Base-by-base conservation (phyloP, 1,284 basidiomycete genomes). In the Cryptococcus sp. region DNA sequence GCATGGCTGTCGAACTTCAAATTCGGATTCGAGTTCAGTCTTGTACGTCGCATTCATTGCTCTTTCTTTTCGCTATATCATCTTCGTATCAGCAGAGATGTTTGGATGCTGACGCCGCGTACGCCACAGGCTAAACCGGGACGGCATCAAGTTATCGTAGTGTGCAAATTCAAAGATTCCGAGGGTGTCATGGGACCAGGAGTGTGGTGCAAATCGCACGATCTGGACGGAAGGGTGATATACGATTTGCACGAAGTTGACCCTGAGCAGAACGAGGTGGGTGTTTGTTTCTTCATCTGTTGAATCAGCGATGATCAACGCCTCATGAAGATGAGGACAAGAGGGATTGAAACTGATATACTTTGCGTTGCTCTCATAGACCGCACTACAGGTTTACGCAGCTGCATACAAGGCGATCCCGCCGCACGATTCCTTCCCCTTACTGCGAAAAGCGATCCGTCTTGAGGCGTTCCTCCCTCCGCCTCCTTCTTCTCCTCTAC, bases 21-120 rank as follows among this genome's bases (percentile, higher is more conserved):
- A 65, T 90, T 98, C 65, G 93, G 90, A 19, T 97, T 98, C 75
- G 92, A 96, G 79, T 85, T 97, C 48, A 86, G 88, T 65, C 84
- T 88, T 48, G 90, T 89, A 66, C 76, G 89, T 72, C 3, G n/a
- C 27, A 13, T 23, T 52, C 15, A 35, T 13, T 39, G 23, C n/a
- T 30, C 17, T 38, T 19, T n/a, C 42, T 23, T n/a, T n/a, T 16
- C n/a, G 5, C 40, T 17, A n/a, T 47, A 38, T 15, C 17, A 42
- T 23, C 20, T 45, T n/a, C 45, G 38, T 13, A 16, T 20, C n/a
- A 22, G 5, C n/a, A 6, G 30, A 58, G 13, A n/a, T 58, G 41
- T 11, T 16, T 35, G 13, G 19, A 47, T 58, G 47, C 5, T 30
- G 7, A 8, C 38, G 11, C 6, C 30, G 38, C 35, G 38, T 45